These are phyloP conservation scores for Rhodocollybia butyracea DNA, from an alignment of 768 basidiomycete genomes.

Conservation along the genomic window DNA sequence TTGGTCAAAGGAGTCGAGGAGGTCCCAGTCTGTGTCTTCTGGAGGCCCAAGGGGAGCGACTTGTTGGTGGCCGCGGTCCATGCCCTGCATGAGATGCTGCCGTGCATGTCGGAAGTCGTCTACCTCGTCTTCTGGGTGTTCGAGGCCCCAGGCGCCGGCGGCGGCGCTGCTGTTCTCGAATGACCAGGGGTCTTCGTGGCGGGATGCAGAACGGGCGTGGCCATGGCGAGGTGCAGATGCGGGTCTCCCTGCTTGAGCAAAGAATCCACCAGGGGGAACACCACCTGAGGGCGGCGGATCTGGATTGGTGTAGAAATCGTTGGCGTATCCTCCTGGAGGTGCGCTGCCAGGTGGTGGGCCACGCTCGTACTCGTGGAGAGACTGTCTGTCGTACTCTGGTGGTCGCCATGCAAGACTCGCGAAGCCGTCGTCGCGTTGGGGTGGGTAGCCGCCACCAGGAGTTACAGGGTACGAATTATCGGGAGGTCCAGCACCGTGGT, in stretches of 20 bases:
- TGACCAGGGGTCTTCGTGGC: too few species aligned
- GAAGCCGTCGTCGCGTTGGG: not conserved
- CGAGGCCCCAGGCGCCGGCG: not conserved
- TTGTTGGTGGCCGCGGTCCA: not conserved
- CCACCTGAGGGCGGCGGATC: too few species aligned
- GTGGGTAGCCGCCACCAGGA: not conserved
- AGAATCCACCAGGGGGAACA: not conserved
- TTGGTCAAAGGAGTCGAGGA: not conserved
- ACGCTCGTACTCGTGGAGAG: not conserved
- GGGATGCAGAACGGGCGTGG: not conserved
- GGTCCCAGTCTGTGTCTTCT: not conserved
- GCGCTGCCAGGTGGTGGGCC: not conserved
- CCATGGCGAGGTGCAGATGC: too few species aligned
- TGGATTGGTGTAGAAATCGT: not conserved
- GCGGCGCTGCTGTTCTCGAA: too few species aligned
- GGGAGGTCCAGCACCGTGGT: not conserved
- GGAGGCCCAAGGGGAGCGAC: too few species aligned
- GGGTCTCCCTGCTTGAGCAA: not conserved
- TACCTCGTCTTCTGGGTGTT: not conserved
- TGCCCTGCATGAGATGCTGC: not conserved
- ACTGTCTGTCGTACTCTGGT: not conserved
- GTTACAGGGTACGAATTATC: not conserved
- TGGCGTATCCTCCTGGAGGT: not conserved
- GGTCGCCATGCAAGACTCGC: slow-evolving; percentile 3
- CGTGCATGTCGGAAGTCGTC: not conserved